Conservation (phyloP, 1,284 basidiomycete species). For the Agaricales sp. region DNA sequence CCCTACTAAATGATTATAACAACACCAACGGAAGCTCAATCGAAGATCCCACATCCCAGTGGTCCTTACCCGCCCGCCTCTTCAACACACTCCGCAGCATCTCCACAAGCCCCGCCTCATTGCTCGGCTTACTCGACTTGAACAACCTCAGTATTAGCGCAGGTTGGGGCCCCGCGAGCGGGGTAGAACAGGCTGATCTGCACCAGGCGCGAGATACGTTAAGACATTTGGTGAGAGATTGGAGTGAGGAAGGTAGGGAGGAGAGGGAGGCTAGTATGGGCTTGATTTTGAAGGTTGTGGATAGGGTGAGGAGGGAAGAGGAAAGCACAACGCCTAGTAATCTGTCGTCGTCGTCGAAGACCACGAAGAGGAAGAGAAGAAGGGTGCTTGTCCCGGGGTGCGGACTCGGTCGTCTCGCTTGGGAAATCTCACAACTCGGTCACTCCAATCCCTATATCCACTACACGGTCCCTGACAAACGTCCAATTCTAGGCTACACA, state of each 20-base stretch:
- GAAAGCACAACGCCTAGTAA: conserved; percentile 7
- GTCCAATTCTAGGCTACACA: conserved; percentile 29
- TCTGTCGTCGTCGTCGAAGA: conserved; percentile 11
- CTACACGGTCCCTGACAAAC: not conserved
- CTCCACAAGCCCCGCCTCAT: not conserved
- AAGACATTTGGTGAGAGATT: conserved; percentile 60
- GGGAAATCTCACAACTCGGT: conserved; percentile 56
- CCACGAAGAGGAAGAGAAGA: conserved; percentile 17
- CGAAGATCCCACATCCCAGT: too few species aligned
- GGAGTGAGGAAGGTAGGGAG: conserved; percentile 42
- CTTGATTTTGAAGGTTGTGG: conserved; percentile 42
- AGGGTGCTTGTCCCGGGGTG: conserved; percentile 52
- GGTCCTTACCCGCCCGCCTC: not conserved
- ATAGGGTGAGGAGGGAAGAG: conserved; percentile 6
- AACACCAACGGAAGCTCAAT: too few species aligned
- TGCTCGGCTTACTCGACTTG: too few species aligned
- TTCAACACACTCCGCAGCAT: too few species aligned
- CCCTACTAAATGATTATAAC: too few species aligned
- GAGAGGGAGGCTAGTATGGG: conserved; percentile 44
- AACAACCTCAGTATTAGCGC: too few species aligned
- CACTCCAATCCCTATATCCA: conserved; percentile 10
- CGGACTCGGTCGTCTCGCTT: conserved; percentile 52
- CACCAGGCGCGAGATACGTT: conserved; percentile 43
- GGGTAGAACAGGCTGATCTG: too few species aligned
- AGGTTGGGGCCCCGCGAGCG: too few species aligned